Base-by-base conservation (phyloP, 2,329 filamentous ascomycete species). In the Monilinia vaccinii-corymbosi region DNA sequence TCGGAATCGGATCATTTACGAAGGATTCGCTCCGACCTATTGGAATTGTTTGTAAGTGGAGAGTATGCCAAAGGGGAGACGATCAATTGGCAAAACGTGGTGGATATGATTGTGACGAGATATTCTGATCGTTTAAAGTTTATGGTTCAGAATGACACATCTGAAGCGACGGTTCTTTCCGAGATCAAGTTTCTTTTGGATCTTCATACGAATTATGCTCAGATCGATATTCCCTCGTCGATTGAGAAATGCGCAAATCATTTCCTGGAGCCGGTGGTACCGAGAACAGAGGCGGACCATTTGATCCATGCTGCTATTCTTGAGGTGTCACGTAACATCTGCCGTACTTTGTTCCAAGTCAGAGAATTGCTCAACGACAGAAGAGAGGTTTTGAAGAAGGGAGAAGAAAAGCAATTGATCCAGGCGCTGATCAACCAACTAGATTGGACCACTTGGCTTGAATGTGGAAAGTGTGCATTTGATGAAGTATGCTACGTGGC, bases 91-190 rank as follows among this genome's bases (percentile, higher is more conserved):
- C 88, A 91, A 68, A 78, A 74, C 0, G 75, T 87, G 1, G 77
- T 79, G 0, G 88, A 92, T 66, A 78, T 87, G 76, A 75, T 91
- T 4, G 76, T 89, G 4, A 70, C 76, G 5, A 79, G 87, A 1
- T 90, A 87, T 66, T 78, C 79, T 4, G 74, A 79, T 36, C 76
- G 83, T 28, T 72, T 91, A 32, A 58, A 67, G 32, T 67, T 62
- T 47, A 47, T 71, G 47, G 61, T 61, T 2, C 46, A 50, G 16
- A 36, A 60, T 18, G 16, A 47, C 1, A 55, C 61, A 14, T 56
- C 58, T 3, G 48, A 60, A 14, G 36, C 49, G 34, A 65, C 65
- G 3, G 68, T 74, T 6, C 73, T 82, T 65, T 70, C 69, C 0
- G 67, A 71, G 32, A 65, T 79, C 1, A 72, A 75, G 52, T 65